phyloP scores from a whole-genome alignment of 257 asterid genomes.

The Euphrasia confusa region DNA sequence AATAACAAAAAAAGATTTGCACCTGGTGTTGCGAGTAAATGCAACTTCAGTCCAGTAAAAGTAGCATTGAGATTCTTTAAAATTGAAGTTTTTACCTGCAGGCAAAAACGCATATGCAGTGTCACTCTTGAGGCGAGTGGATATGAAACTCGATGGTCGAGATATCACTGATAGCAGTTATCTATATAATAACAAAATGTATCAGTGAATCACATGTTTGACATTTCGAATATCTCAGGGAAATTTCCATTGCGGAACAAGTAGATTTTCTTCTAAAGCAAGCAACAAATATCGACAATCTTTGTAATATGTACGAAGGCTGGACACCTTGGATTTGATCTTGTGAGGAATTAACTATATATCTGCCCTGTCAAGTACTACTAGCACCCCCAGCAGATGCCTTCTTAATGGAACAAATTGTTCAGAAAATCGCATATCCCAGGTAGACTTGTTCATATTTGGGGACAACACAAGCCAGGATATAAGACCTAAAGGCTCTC shows the following conservation, averaged over 20 bases:
- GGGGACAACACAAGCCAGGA: conserved; percentile 21
- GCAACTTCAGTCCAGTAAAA: conserved; percentile 11
- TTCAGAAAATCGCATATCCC: conserved; percentile 14
- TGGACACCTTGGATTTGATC: conserved; percentile 99
- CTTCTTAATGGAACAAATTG: conserved; percentile 25
- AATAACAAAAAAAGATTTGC: not conserved
- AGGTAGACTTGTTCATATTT: conserved; percentile 7
- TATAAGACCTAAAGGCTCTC: conserved; percentile 21
- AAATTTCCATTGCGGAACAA: conserved; percentile 68
- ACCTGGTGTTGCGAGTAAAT: not conserved
- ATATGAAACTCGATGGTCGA: conserved; percentile 92
- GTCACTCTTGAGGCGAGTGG: conserved; percentile 76
- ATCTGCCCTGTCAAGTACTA: conserved; percentile 14
- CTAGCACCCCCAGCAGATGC: conserved; percentile 26
- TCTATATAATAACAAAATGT: conserved; percentile 15
- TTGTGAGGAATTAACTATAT: conserved; percentile 16
- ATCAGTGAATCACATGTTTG: conserved; percentile 18
- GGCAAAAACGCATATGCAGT: conserved; percentile 90
- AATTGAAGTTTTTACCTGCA: conserved; percentile 30
- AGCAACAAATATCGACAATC: conserved; percentile 85
- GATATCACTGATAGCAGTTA: conserved; percentile 80
- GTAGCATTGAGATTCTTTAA: conserved; percentile 18
- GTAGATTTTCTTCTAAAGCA: conserved; percentile 90
- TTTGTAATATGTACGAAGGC: conserved; percentile 98
- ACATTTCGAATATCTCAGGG: conserved; percentile 41